A percentile compares a stretch with the other conserved stretches of the same genome.
Evolutionary conservation across 371 early-diverging fungal genomes (phyloP).

Genomic region (Sporodiniella umbellata): DNA sequence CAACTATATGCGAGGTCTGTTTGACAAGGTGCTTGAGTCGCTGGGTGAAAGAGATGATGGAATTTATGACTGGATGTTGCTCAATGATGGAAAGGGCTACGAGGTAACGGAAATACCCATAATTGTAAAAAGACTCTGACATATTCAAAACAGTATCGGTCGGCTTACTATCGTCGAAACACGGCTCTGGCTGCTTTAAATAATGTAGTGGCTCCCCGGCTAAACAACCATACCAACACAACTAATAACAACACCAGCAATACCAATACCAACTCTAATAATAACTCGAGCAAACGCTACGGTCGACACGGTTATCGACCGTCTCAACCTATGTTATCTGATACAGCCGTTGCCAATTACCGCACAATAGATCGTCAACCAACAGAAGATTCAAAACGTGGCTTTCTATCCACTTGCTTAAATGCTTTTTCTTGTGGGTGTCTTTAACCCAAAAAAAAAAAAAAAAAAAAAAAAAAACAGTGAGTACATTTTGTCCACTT

Average conservation of each 20-base stretch:
- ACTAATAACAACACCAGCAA: background rate
- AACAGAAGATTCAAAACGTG: conserved; percentile 12
- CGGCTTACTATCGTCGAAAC: conserved; percentile 13
- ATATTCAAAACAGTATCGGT: conserved; percentile 11
- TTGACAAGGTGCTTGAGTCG: conserved; percentile 72
- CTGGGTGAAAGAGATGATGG: conserved; percentile 79
- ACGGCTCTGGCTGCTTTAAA: conserved; percentile 15
- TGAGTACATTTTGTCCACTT: no score
- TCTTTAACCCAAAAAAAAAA: no score
- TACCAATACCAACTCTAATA: conserved; percentile 3
- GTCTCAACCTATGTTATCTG: conserved; percentile 17
- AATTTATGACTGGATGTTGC: conserved; percentile 86
- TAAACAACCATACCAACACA: background rate
- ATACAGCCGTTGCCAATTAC: conserved; percentile 14
- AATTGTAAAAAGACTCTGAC: no score
- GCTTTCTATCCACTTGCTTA: conserved; percentile 8
- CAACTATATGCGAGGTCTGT: conserved; percentile 74
- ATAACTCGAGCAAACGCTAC: conserved; percentile 4
- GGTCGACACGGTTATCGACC: conserved; percentile 16
- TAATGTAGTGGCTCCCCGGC: conserved; percentile 8
- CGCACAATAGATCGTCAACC: conserved; percentile 18
- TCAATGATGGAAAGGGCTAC: conserved; percentile 48
- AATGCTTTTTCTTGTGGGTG: background rate
- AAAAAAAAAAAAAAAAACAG: no score
- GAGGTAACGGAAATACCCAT: conserved; percentile 22